Base-by-base conservation (phyloP, 176 grass and related monocot species). In the Triticum aestivum region DNA sequence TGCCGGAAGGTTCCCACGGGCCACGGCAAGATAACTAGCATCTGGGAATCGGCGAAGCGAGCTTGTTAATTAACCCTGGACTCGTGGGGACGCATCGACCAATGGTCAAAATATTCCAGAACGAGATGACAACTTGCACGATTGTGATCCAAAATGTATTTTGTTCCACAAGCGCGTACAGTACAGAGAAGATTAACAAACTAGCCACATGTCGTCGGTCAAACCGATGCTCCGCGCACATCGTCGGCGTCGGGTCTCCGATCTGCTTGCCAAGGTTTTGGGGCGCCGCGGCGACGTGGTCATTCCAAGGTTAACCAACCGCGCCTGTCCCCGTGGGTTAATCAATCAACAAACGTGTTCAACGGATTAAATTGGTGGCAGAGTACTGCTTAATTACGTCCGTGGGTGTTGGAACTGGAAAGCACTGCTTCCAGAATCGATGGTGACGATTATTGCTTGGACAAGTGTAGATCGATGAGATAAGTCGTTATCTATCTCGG, bases 1-100 rank as follows among this genome's bases (percentile, higher is more conserved):
- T n/a, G 32, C 67, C 12, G 63, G 68, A 89, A 74, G 67, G 58
- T 84, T 84, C 82, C 30, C 21, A 21, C 3, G 64, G 17, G 15
- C 29, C 21, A 21, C 3, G 73, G 18, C 54, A 58, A 21, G 6
- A 80, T 29, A 21, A 54, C 20, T 21, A 52, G 61, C 51, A 73
- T 63, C 35, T 70, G 11, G 18, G 67, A 20, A 30, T 78, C 30
- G 12, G 29, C 6, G 15, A 74, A 47, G 54, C 6, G 41, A 79
- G 34, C 18, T 6, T 51, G 74, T 8, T 10, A n/a, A 21, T 56
- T 20, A 56, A 56, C 52, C 52, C 13, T 15, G 42, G 4, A 45
- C 47, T 51, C 13, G 47, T 51, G 47, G 8, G 1, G 73, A 18
- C 4, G 73, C 24, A 59, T 73, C 67, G 29, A 59, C 59, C 81